These are phyloP conservation scores for Choricystis sp. DNA, from an alignment of 139 green algal species.

Conservation along the genomic window DNA sequence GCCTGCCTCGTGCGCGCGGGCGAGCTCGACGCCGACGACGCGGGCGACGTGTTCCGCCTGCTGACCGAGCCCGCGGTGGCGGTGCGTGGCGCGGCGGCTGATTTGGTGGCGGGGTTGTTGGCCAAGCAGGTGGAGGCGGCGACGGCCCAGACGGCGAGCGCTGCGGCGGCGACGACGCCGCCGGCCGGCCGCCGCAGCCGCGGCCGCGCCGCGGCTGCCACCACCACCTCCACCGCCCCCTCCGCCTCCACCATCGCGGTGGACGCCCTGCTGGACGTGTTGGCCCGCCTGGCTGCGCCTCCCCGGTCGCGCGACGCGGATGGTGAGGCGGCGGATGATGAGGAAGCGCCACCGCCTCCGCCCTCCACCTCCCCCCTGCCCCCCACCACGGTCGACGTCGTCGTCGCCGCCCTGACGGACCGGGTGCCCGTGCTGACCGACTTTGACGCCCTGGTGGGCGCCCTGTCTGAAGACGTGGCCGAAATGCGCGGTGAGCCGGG, in stretches of 20 bases:
- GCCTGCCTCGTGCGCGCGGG: constrained; percentile 29
- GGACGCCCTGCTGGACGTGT: constrained; percentile 29
- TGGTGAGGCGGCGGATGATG: constrained; percentile 2
- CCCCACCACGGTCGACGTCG: constrained; percentile 12
- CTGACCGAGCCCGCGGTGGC: constrained; percentile 25
- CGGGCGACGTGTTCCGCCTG: constrained; percentile 28
- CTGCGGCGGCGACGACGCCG: neutral
- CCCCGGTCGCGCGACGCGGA: neutral
- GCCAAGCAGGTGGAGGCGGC: constrained; percentile 18
- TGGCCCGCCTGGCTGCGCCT: constrained; percentile 14
- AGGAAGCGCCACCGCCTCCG: constrained; percentile 1
- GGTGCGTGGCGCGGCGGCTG: constrained; percentile 40
- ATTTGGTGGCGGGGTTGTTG: constrained; percentile 41
- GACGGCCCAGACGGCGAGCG: constrained; percentile 6
- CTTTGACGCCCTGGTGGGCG: constrained; percentile 23
- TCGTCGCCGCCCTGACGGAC: constrained; percentile 24
- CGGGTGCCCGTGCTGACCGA: constrained; percentile 22
- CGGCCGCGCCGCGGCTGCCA: neutral
- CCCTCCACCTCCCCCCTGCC: constrained; percentile 10
- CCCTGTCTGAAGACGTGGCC: constrained; percentile 19
- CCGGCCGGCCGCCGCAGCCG: neutral
- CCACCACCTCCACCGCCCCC: neutral
- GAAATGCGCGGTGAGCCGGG: constrained; percentile 16
- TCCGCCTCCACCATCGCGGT: constrained; percentile 10
- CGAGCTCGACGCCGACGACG: constrained; percentile 10